These are phyloP conservation scores for Sporormia fimetaria DNA, from an alignment of 495 filamentous ascomycete genomes.

Conservation along the genomic window DNA sequence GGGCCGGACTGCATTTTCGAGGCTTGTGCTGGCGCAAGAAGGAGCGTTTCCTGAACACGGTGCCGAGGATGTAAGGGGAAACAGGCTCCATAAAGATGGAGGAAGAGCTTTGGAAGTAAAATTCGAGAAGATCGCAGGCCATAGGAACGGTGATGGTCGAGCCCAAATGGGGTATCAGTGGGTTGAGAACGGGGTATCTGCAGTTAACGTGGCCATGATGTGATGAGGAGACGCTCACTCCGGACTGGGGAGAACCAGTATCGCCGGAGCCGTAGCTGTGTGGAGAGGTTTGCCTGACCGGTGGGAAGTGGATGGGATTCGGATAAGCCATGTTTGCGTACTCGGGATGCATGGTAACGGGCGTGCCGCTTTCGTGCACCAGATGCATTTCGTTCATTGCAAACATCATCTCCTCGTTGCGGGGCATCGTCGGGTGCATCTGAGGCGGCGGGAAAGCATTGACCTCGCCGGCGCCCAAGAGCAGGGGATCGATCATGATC, in stretches of 20 bases:
- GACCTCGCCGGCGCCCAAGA: constrained; percentile 13
- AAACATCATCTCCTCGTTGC: constrained; percentile 19
- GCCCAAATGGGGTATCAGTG: constrained; percentile 33
- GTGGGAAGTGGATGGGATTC: constrained; percentile 13
- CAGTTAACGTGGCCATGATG: constrained; percentile 6
- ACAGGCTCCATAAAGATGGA: constrained; percentile 36
- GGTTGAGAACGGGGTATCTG: constrained; percentile 16
- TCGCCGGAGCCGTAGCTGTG: constrained; percentile 22
- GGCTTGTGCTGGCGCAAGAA: constrained; percentile 31
- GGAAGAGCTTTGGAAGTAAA: constrained; percentile 40
- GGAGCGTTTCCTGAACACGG: constrained; percentile 33
- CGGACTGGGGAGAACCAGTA: constrained; percentile 21
- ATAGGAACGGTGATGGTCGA: constrained; percentile 34
- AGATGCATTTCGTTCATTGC: constrained; percentile 24
- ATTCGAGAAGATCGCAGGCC: constrained; percentile 41
- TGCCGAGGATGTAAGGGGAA: constrained; percentile 32
- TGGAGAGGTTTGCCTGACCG: constrained; percentile 18
- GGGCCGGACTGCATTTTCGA: constrained; percentile 30
- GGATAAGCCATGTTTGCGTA: constrained; percentile 18
- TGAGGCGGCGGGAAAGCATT: constrained; percentile 9
- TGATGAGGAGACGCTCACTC: constrained; percentile 16
- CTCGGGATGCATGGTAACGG: constrained; percentile 10
- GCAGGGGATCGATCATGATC: constrained; percentile 19
- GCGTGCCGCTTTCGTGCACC: constrained; percentile 10
- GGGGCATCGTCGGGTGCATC: constrained; percentile 10